Evolutionary conservation across 2,329 filamentous ascomycete species (phyloP).

Genomic region (Exophiala bonariae): DNA sequence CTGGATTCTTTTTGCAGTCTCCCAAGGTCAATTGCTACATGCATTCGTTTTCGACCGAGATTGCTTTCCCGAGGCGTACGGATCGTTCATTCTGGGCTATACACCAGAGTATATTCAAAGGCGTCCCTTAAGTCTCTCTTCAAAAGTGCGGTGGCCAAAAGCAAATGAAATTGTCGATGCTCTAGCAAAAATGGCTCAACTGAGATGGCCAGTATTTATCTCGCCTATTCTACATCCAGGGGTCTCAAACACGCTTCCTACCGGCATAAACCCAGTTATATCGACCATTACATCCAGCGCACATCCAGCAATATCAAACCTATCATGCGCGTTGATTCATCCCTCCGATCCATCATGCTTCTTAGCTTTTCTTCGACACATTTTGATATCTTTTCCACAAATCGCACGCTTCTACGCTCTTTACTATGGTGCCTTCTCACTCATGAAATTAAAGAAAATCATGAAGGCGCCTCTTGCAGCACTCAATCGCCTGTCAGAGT

Average conservation of each 20-base stretch:
- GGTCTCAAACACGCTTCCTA: slow-evolving; percentile 58
- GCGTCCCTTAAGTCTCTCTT: slow-evolving; percentile 68
- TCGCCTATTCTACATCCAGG: slow-evolving; percentile 86
- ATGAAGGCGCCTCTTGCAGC: slow-evolving; percentile 68
- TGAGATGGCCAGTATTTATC: slow-evolving; percentile 83
- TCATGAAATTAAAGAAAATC: slow-evolving; percentile 68
- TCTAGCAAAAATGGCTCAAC: slow-evolving; percentile 74
- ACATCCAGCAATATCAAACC: slow-evolving; percentile 74
- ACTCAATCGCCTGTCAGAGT: slow-evolving; percentile 65
- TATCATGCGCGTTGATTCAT: slow-evolving; percentile 88
- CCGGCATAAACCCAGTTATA: slow-evolving; percentile 65
- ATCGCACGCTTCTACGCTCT: slow-evolving; percentile 76
- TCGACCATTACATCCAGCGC: slow-evolving; percentile 78
- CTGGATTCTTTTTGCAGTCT: slow-evolving; percentile 76
- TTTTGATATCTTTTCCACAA: slow-evolving; percentile 77
- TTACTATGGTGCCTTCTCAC: slow-evolving; percentile 64
- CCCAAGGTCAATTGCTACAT: slow-evolving; percentile 74
- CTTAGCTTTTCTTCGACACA: slow-evolving; percentile 83
- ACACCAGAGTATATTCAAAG: slow-evolving; percentile 77
- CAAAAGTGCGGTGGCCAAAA: slow-evolving; percentile 69
- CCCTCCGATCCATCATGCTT: slow-evolving; percentile 84
- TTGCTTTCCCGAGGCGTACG: slow-evolving; percentile 65
- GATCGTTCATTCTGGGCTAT: slow-evolving; percentile 66
- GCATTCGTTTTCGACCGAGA: slow-evolving; percentile 76
- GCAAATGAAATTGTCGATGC: slow-evolving; percentile 76